Conservation (phyloP, 1,284 basidiomycete genomes). For the Sporisorium graminicola region DNA sequence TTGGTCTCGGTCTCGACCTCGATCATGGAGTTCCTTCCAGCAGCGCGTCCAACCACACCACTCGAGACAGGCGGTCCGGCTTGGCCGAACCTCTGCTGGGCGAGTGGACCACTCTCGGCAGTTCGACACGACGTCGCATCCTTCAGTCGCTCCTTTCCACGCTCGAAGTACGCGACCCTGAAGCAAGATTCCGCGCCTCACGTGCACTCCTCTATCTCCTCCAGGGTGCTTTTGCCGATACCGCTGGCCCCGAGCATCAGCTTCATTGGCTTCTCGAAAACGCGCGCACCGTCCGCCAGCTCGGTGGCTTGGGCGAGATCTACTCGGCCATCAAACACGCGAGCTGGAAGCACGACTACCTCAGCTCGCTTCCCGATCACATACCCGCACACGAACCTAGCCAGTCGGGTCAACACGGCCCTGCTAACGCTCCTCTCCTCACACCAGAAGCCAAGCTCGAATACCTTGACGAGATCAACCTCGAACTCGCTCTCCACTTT, state of each 20-base stretch:
- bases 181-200: slow-evolving; percentile 57
- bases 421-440: slow-evolving; percentile 50
- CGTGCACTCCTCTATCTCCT: slow-evolving; percentile 61
- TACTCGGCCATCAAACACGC: slow-evolving; percentile 91
- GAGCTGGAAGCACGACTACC: slow-evolving; percentile 83
- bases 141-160: slow-evolving; percentile 59
- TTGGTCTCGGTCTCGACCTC: slow-evolving; percentile 54
- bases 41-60: not conserved
- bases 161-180: slow-evolving; percentile 63
- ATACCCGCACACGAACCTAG: slow-evolving; percentile 45
- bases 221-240: slow-evolving; percentile 89
- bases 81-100: slow-evolving; percentile 35
- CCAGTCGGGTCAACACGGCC: slow-evolving; percentile 35
- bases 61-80: slow-evolving; percentile 27
- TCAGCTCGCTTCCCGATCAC: slow-evolving; percentile 66
- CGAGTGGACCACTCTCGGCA: slow-evolving; percentile 62
- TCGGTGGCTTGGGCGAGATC: slow-evolving; percentile 86
- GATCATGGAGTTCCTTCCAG: slow-evolving; percentile 8
- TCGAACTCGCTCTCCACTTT: slow-evolving; percentile 67
- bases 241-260: slow-evolving; percentile 90
- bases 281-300: slow-evolving; percentile 84
- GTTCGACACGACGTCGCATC: slow-evolving; percentile 53
- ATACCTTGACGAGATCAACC: slow-evolving; percentile 67
- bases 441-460: slow-evolving; percentile 66
- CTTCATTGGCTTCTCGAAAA: slow-evolving; percentile 96